Conservation (phyloP, 2,329 filamentous ascomycete genomes). For the Trichoderma harzianum region DNA sequence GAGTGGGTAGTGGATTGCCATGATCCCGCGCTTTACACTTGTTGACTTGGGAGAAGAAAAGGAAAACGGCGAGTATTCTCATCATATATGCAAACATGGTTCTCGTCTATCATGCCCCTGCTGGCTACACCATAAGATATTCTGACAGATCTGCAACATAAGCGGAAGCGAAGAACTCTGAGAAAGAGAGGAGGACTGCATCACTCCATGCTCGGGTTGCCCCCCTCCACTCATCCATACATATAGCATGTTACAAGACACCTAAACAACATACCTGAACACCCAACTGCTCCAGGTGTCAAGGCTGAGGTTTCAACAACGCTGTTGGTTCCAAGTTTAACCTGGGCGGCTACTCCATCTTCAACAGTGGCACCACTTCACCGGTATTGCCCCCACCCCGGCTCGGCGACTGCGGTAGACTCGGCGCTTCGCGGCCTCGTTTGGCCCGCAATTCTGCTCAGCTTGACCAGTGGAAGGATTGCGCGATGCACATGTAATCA, state of each 20-base stretch:
- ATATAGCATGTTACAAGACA: background rate
- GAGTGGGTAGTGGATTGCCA: background rate
- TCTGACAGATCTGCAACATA: background rate
- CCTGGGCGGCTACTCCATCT: background rate
- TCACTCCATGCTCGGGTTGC: background rate
- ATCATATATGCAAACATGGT: background rate
- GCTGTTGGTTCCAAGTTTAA: background rate
- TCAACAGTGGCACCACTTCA: background rate
- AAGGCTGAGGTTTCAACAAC: background rate
- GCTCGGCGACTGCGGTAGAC: background rate
- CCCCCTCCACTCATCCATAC: background rate
- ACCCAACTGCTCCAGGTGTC: background rate
- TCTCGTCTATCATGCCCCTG: background rate
- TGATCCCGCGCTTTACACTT: background rate
- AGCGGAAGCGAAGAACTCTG: background rate
- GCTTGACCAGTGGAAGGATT: background rate
- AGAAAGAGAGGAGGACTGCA: background rate
- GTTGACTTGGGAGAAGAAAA: background rate
- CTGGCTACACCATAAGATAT: background rate
- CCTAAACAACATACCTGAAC: background rate
- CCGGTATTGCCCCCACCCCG: background rate
- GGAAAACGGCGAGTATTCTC: background rate
- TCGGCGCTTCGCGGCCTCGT: background rate
- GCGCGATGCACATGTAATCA: background rate
- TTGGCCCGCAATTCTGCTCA: background rate